Evolutionary conservation across 2,329 filamentous ascomycete species (phyloP), one percentile per base, ranked within the genome.

Genomic region (Trichoderma sp.): DNA sequence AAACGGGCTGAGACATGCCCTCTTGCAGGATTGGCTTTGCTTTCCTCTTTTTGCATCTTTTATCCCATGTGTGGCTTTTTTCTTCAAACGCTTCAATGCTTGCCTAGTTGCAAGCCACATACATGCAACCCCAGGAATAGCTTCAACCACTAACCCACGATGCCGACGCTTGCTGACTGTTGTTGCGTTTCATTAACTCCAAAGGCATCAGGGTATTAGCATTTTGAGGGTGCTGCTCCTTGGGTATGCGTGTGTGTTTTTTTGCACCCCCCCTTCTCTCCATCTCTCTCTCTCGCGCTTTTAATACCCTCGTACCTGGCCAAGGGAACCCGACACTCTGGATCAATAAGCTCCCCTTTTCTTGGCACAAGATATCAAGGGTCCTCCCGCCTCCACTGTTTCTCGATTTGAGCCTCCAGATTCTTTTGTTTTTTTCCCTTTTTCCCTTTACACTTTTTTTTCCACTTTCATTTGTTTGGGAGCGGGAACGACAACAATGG

Each of bases 401-500:
- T 60, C 21, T 37, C 13, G 8, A 53, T 60, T 58, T 31, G 5
- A 40, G 10, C 35, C 7, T 43, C 35, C 40, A 13, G 52, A 16
- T 24, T 4, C 19, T 31, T 31, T 55, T 24, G 11, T n/a, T 55
- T 35, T 4, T 19, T 47, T 56, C 19, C 11, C n/a, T 63, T 35
- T 11, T 24, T 14, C 6, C 11, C 4, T 37, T 49, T 19, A 47
- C 40, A 43, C 13, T 8, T 49, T 43, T 16, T 19, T 10, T 2
- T 13, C 27, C 27, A 1, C 8, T 21, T 7, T 27, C 3, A n/a
- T 53, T 27, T 2, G n/a, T 59, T 21, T 31, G 11, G 10, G 19
- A 59, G 5, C 10, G 60, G 61, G 47, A 35, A 35, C 33, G 11
- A 10, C 35, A 31, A 14, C 43, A 49, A 81, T 80, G 78, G 76